Conservation (phyloP, 202 grass and related monocot species). For the Panicum hallii region DNA sequence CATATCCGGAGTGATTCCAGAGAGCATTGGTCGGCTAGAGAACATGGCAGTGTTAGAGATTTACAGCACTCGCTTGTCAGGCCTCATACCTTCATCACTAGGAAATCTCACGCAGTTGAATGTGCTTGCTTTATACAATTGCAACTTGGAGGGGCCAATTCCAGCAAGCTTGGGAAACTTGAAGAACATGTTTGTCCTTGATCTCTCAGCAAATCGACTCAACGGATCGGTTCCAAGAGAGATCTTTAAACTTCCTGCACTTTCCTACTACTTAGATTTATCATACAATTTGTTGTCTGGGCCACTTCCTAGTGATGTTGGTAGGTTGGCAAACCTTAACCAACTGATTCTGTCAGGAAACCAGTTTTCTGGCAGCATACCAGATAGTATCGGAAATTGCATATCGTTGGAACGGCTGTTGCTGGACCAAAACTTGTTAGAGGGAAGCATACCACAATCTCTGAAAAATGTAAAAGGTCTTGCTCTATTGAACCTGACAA, state of each 20-base stretch:
- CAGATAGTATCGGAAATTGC: conserved; percentile 7
- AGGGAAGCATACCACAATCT: conserved; percentile 37
- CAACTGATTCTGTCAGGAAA: conserved; percentile 36
- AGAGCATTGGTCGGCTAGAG: background rate
- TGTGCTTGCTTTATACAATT: background rate
- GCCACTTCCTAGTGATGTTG: conserved; percentile 22
- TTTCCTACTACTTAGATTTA: background rate
- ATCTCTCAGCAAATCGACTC: conserved; percentile 27
- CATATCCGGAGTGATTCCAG: conserved; percentile 25
- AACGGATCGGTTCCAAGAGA: conserved; percentile 23
- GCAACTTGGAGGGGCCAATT: conserved; percentile 38
- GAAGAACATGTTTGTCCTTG: background rate
- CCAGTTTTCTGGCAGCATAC: conserved; percentile 31
- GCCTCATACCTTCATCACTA: background rate
- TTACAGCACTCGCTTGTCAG: conserved; percentile 26
- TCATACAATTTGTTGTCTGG: conserved; percentile 30
- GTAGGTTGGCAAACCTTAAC: conserved; percentile 23
- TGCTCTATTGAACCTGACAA: background rate
- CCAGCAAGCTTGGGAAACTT: conserved; percentile 33
- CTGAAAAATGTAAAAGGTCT: conserved; percentile 36
- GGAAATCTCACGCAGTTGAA: conserved; percentile 39
- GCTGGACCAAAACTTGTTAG: conserved; percentile 42
- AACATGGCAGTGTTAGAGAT: background rate
- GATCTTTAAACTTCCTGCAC: background rate
- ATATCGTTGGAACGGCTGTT: background rate